Evolutionary conservation across 23 red algal species (phyloP).

Genomic region (Chondrus crispus): DNA sequence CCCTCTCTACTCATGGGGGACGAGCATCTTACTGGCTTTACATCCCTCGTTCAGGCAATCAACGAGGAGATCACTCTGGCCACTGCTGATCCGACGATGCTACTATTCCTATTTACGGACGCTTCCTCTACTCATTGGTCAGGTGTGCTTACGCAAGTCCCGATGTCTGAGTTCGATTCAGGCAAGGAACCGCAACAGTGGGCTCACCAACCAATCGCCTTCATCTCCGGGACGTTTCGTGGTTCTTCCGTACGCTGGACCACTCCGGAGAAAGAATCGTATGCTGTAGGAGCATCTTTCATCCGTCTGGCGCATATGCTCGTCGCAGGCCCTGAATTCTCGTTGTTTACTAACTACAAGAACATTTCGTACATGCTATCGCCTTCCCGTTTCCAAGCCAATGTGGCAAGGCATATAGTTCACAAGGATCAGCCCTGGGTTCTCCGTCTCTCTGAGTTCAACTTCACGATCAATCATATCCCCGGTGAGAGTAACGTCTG

Average conservation of each 20-base stretch:
- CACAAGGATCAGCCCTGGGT: background rate
- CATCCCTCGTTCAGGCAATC: background rate
- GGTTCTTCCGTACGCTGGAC: background rate
- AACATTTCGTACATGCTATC: background rate
- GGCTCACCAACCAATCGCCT: background rate
- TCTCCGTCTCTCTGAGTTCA: slow-evolving; percentile 12
- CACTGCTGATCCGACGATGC: background rate
- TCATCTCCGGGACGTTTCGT: background rate
- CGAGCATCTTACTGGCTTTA: background rate
- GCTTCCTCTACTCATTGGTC: background rate
- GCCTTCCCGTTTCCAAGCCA: background rate
- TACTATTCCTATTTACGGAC: background rate
- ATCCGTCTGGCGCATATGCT: background rate
- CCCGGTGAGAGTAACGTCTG: slow-evolving; percentile 24
- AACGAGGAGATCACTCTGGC: background rate
- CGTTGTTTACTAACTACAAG: slow-evolving; percentile 29
- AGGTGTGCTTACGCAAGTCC: background rate
- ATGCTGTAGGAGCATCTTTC: background rate
- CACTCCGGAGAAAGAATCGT: slow-evolving; percentile 3
- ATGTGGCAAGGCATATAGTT: background rate
- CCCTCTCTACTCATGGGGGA: slow-evolving; percentile 10
- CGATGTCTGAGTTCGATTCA: background rate
- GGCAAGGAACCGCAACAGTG: background rate
- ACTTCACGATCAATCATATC: slow-evolving; percentile 19
- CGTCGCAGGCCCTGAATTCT: background rate